Evolutionary conservation across 805 yeast genomes (phyloP).

Genomic region (Diddensiella transvaalensis): DNA sequence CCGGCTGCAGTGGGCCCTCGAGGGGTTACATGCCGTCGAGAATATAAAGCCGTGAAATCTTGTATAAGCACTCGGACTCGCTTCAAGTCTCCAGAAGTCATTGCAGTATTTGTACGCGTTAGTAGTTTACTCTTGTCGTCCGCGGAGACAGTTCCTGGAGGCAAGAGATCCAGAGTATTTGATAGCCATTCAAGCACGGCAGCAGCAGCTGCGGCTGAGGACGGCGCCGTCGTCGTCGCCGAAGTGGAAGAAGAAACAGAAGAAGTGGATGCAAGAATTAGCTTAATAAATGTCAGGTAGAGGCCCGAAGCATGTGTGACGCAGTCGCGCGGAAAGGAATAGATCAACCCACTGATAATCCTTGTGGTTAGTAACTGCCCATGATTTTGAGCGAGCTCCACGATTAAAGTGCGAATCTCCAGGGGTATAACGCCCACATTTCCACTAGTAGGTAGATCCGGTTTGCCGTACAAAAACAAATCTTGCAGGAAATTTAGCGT

Average conservation of each 20-base stretch:
- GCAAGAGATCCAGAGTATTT: slow-evolving; percentile 52
- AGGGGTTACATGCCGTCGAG: slow-evolving; percentile 64
- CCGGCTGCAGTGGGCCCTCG: slow-evolving; percentile 25
- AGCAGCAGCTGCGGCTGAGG: too few relatives aligned
- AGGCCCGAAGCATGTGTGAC: slow-evolving; percentile 74
- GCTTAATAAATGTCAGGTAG: slow-evolving; percentile 56
- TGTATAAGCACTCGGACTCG: slow-evolving; percentile 66
- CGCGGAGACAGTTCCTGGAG: slow-evolving; percentile 57
- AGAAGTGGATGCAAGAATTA: slow-evolving; percentile 25
- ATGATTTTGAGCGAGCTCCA: slow-evolving; percentile 39
- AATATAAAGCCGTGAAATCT: slow-evolving; percentile 81
- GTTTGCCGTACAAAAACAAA: slow-evolving; percentile 78
- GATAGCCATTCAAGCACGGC: slow-evolving; percentile 62
- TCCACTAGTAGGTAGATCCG: slow-evolving; percentile 71
- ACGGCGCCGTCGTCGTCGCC: too few relatives aligned
- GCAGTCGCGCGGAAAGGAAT: slow-evolving; percentile 65
- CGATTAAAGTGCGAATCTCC: slow-evolving; percentile 48
- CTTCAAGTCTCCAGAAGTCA: slow-evolving; percentile 62
- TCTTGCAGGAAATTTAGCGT: slow-evolving; percentile 78
- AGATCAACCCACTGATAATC: slow-evolving; percentile 63
- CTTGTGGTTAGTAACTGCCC: slow-evolving; percentile 56
- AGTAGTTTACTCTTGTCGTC: slow-evolving; percentile 67
- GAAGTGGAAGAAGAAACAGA: too few relatives aligned
- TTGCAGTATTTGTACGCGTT: slow-evolving; percentile 23
- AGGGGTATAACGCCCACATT: slow-evolving; percentile 50